phyloP scores from a whole-genome alignment of 1,284 basidiomycete species.

The Wolfiporia cocos region DNA sequence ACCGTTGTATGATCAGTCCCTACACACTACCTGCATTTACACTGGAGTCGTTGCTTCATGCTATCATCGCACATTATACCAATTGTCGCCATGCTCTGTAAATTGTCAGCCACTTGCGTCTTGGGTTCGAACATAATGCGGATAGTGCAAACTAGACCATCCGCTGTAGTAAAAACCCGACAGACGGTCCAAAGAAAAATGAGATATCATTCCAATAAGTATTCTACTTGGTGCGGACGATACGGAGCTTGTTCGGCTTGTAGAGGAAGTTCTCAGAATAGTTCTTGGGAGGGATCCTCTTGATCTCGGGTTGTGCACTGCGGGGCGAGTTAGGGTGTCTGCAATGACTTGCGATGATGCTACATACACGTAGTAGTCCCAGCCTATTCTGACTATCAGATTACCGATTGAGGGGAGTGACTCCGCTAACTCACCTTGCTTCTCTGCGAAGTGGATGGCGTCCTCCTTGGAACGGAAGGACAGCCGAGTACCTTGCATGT shows the following conservation, averaged over 20 bases:
- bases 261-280: slow-evolving; percentile 92
- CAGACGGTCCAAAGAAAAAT: background rate
- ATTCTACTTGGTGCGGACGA: slow-evolving; percentile 89
- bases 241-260: slow-evolving; percentile 76
- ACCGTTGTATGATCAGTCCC: too few relatives aligned
- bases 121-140: too few relatives aligned
- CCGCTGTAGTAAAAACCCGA: too few relatives aligned
- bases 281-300: slow-evolving; percentile 85
- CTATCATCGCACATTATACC: background rate
- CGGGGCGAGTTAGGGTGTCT: background rate
- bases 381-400: slow-evolving; percentile 45
- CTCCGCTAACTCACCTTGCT: slow-evolving; percentile 74
- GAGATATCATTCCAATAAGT: background rate
- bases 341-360: too few relatives aligned
- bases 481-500: slow-evolving; percentile 91
- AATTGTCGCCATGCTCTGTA: too few relatives aligned
- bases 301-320: slow-evolving; percentile 65
- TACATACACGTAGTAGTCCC: slow-evolving; percentile 76
- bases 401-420: background rate
- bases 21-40: too few relatives aligned
- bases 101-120: too few relatives aligned
- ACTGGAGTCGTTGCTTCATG: background rate
- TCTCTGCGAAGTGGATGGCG: slow-evolving; percentile 91
- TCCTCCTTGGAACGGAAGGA: slow-evolving; percentile 89
- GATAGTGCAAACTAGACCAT: too few relatives aligned